Base-by-base conservation (phyloP, 768 basidiomycete genomes). In the Mycena indigotica region DNA sequence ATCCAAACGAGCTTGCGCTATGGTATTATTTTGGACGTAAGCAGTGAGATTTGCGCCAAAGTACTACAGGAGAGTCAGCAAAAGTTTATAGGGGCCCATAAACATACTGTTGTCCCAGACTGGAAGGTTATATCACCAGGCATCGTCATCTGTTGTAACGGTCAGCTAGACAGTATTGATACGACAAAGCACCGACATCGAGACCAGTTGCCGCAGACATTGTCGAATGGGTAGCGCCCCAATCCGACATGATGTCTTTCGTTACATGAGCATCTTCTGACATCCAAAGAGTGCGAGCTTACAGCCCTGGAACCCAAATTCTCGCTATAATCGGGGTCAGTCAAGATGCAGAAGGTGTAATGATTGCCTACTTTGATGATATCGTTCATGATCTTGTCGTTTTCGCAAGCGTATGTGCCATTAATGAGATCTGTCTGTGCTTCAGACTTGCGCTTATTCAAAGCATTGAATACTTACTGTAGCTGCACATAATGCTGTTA, bases 291-390 rank as follows among this genome's bases (percentile, higher is more conserved):
- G 30, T 49, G 32, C 2, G n/a, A 1, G 24, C 80, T 66, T 58
- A 83, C 80, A 88, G 38, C 89, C 90, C 72, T 88, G 87, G 77
- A 91, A 93, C 10, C 85, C 89, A 52, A 80, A 82, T 70, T 93
- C 87, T 46, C 78, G 73, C 73, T 61, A 38, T 3, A 21, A 25
- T 13, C 56, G 29, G 28, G 24, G 30, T 26, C 13, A 50, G 44
- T 23, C 8, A 25, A 3, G 15, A 4, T 21, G 12, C 21, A 25
- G 16, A 6, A 5, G 39, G 15, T 17, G 16, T 17, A 23, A 29
- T 50, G 12, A 6, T 23, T 6, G 49, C 3, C 6, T 41, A 61
- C 59, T 55, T 92, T 92, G 56, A 92, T 75, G n/a, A 93, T 77
- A 54, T 84, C 82, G 68, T 91, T 91, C 68, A 91, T 65, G 48